phyloP scores from a whole-genome alignment of 495 filamentous ascomycete genomes.

The Penicillium angulare region DNA sequence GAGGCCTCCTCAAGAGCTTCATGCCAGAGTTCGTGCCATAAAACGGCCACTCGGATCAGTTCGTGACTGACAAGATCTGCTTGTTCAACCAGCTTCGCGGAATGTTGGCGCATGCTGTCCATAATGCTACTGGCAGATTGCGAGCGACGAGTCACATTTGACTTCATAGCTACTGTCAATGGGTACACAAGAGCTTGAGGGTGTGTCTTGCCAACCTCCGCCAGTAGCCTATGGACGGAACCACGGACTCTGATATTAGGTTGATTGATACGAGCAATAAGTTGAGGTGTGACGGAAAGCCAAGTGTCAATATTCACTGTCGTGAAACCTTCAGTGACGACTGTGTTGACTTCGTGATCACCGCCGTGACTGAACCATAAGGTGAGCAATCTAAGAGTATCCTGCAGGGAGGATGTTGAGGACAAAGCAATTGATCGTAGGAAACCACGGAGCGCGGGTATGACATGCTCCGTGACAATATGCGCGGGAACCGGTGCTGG shows the following conservation, averaged over 20 bases:
- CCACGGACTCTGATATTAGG: slow-evolving; percentile 80
- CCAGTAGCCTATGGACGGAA: slow-evolving; percentile 85
- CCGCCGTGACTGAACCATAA: slow-evolving; percentile 96
- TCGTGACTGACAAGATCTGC: slow-evolving; percentile 92
- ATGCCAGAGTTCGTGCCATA: slow-evolving; percentile 99
- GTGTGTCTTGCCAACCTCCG: slow-evolving; percentile 88
- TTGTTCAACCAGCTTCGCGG: slow-evolving; percentile 89
- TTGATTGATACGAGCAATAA: slow-evolving; percentile 97
- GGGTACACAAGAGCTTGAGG: slow-evolving; percentile 99
- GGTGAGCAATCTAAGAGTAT: slow-evolving; percentile 88
- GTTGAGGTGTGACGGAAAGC: slow-evolving; percentile 95
- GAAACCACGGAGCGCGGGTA: slow-evolving; percentile 92
- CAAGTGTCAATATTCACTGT: slow-evolving; percentile 95
- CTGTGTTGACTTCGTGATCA: slow-evolving; percentile 78
- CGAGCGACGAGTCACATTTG: slow-evolving; percentile 72
- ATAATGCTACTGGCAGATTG: slow-evolving; percentile 88
- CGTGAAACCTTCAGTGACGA: slow-evolving; percentile 84
- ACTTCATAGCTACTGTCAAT: slow-evolving; percentile 98
- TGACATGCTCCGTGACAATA: slow-evolving; percentile 80
- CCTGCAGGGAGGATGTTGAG: slow-evolving; percentile 86
- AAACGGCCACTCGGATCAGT: slow-evolving; percentile 90
- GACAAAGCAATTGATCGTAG: slow-evolving; percentile 93
- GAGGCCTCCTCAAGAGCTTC: slow-evolving; percentile 98
- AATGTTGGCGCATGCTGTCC: slow-evolving; percentile 97
- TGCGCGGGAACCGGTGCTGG: slow-evolving; percentile 53